Evolutionary conservation across 371 early-diverging fungal species (phyloP).

Genomic region (Circinella minor): DNA sequence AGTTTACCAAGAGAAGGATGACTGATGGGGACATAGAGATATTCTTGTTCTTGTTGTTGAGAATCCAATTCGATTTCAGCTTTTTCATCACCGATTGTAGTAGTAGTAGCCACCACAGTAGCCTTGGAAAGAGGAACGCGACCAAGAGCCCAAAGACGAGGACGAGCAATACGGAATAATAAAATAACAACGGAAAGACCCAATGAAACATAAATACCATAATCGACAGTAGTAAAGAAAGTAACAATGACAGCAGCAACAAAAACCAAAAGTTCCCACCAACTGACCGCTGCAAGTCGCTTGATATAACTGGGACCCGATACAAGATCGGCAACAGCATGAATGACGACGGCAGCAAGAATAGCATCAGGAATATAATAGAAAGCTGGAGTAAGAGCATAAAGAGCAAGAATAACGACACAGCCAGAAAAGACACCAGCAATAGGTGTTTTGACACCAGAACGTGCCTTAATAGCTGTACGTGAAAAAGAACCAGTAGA

Average conservation of each 20-base stretch:
- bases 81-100: not conserved
- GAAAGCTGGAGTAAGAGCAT: constrained; percentile 81
- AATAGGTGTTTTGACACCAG: constrained; percentile 84
- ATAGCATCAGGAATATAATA: constrained; percentile 84
- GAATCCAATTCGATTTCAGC: not conserved
- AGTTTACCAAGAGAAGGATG: constrained; percentile 43
- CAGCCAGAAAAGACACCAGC: constrained; percentile 77
- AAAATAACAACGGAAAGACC: constrained; percentile 67
- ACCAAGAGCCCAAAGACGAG: constrained; percentile 54
- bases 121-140: constrained; percentile 34
- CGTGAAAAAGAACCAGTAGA: constrained; percentile 56
- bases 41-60: constrained; percentile 24
- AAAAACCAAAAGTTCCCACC: constrained; percentile 60
- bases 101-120: not conserved
- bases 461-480: constrained; percentile 76
- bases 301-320: constrained; percentile 42
- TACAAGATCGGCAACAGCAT: constrained; percentile 67
- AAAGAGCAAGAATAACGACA: constrained; percentile 81
- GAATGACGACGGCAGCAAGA: constrained; percentile 82
- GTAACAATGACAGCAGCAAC: constrained; percentile 62
- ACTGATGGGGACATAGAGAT: constrained; percentile 43
- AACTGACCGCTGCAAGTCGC: constrained; percentile 46
- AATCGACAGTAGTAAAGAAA: constrained; percentile 71
- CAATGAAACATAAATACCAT: constrained; percentile 71
- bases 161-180: constrained; percentile 74